phyloP scores from a whole-genome alignment of 2,329 filamentous ascomycete species.

The Ophiostoma pallidulum region DNA sequence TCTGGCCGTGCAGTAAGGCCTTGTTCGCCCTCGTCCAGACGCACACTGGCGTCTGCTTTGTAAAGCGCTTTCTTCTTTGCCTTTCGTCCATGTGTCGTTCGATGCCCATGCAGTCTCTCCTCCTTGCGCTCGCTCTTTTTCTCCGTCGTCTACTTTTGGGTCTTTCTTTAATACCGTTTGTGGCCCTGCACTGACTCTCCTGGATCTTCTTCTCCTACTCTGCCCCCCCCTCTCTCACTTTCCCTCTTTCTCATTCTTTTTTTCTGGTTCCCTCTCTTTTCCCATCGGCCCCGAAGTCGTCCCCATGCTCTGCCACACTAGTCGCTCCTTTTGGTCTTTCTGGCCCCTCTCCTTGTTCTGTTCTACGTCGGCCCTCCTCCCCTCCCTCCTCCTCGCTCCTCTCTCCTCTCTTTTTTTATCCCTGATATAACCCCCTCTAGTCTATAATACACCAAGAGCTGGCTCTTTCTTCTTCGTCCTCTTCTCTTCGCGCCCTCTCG shows the following conservation, averaged over 20 bases:
- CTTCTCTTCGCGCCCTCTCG: constrained; percentile 24
- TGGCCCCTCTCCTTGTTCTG: constrained; percentile 25
- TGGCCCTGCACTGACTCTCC: constrained; percentile 39
- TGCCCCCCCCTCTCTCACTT: constrained; percentile 35
- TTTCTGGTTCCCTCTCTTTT: constrained; percentile 8
- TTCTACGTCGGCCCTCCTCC: not conserved
- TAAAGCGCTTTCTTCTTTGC: not conserved
- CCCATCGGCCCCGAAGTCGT: constrained; percentile 16
- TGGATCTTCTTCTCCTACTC: constrained; percentile 27
- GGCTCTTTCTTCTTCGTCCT: constrained; percentile 33
- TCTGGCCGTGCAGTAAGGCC: constrained; percentile 31
- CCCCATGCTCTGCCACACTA: constrained; percentile 28
- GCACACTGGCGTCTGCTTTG: constrained; percentile 19
- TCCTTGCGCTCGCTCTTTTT: constrained; percentile 33
- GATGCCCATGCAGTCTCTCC: constrained; percentile 8
- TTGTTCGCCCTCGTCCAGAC: constrained; percentile 7
- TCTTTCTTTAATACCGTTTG: constrained; percentile 21
- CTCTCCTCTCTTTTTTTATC: constrained; percentile 2
- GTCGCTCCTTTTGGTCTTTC: constrained; percentile 41
- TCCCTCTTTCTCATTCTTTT: constrained; percentile 25
- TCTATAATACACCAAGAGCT: constrained; percentile 44
- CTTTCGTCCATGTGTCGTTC: not conserved
- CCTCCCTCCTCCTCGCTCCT: not conserved
- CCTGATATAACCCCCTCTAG: constrained; percentile 31
- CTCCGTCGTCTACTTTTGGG: constrained; percentile 43